Evolutionary conservation across 495 filamentous ascomycete species (phyloP), one percentile per base, ranked within the genome.

Genomic region (Talaromyces stipitatus): DNA sequence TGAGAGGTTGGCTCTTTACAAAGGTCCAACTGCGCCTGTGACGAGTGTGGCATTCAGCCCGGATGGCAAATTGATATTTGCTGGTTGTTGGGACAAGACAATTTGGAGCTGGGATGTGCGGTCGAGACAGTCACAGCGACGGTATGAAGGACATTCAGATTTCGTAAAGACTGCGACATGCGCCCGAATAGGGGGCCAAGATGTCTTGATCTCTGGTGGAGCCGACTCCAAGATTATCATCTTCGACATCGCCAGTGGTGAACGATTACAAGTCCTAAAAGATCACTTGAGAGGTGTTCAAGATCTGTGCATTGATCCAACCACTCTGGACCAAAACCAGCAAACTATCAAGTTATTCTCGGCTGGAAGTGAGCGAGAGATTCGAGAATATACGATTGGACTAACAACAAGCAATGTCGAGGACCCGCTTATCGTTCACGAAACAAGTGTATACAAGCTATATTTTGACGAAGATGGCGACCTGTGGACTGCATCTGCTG

Each of bases 11-110:
- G 69, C 69, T 30, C 51, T 86, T 4, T 92, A 82, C 66, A 82
- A 81, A 66, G 91, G 89, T 10, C 91, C 91, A 14, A 80, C 78
- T 26, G 84, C 90, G 11, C 94, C 94, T 1, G 67, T 95, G 22
- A 90, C 90, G 22, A 88, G 84, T 60, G 66, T 97, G 48, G 85
- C 86, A 26, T 74, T 96, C 28, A 85, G 86, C 27, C 76, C 82
- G 0, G 72, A 73, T 51, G 76, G 74, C 38, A 72, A 73, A 22
- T 82, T 79, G 1, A 60, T 97, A 48, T 97, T 91, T 68, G 89
- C 89, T 26, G 91, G 91, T 23, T 89, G 86, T 59, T 98, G 94
- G 94, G 91, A 98, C 74, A 96, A 95, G 69, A 75, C 78, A 22
- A 80, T 97, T 41, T 96, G 85, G 84, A 87, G 88, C 29, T 96